Percentiles rank a stretch among this genome's conserved stretches.
Evolutionary conservation across 164 flowering plant species (phyloP).

Genomic region (Stephania yunnanensis): DNA sequence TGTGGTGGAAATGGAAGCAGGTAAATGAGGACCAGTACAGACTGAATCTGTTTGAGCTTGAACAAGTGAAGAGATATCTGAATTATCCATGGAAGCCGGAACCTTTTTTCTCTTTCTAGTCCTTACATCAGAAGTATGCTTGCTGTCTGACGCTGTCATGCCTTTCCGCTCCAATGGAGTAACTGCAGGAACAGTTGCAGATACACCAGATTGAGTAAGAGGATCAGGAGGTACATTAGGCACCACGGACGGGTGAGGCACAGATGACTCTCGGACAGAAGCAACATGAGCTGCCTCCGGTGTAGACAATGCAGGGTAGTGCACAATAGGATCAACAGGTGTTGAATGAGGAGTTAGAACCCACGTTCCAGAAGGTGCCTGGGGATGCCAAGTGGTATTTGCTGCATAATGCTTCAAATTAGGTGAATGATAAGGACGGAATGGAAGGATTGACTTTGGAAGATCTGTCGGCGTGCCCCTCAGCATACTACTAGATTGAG

Average conservation of each 20-base stretch:
- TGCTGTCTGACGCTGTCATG: conserved; percentile 24
- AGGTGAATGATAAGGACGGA: conserved; percentile 67
- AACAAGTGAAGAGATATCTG: conserved; percentile 25
- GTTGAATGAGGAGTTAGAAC: conserved; percentile 54
- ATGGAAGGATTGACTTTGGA: conserved; percentile 45
- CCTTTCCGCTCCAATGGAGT: conserved; percentile 39
- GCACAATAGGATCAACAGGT: conserved; percentile 34
- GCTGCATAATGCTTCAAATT: conserved; percentile 47
- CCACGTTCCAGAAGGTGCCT: conserved; percentile 60
- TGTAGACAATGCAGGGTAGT: conserved; percentile 37
- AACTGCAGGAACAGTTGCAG: conserved; percentile 32
- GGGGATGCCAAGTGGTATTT: conserved; percentile 63
- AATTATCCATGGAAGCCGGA: conserved; percentile 35
- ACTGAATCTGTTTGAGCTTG: conserved; percentile 31
- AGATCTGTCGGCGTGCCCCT: conserved; percentile 50
- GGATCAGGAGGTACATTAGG: conserved; percentile 38
- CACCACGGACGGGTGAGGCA: conserved; percentile 27
- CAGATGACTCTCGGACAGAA: conserved; percentile 47
- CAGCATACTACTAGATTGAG: conserved; percentile 35
- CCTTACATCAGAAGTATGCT: conserved; percentile 42
- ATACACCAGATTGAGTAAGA: conserved; percentile 22
- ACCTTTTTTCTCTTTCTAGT: conserved; percentile 67
- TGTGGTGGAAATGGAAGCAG: conserved; percentile 32
- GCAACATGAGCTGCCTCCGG: conserved; percentile 57
- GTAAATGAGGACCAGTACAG: conserved; percentile 18